Percentiles rank a stretch among this genome's conserved stretches.
These are phyloP conservation scores for Rhodamnia rubescens DNA, from an alignment of 345 rosid species.

Conservation along the genomic window DNA sequence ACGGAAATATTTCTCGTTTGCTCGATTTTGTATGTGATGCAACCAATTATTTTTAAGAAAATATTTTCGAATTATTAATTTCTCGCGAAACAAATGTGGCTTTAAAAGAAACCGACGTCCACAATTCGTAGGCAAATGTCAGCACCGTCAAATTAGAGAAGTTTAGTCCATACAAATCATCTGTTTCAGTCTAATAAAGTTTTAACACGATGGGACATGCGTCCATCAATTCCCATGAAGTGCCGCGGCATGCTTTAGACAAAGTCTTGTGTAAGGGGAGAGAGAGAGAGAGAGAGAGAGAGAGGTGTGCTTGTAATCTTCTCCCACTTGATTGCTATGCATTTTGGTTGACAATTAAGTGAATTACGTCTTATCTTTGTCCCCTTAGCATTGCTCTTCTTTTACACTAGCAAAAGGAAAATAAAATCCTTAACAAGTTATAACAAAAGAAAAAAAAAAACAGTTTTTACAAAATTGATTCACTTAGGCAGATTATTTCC, in stretches of 20 bases:
- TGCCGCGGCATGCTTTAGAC: neutral
- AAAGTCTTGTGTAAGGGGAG: neutral
- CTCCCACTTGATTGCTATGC: neutral
- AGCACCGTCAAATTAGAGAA: too few relatives aligned
- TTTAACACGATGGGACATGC: neutral
- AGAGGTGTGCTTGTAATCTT: neutral
- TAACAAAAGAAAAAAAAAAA: neutral
- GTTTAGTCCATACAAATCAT: too few relatives aligned
- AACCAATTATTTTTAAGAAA: too few relatives aligned
- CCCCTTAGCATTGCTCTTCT: neutral
- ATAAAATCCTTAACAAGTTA: neutral
- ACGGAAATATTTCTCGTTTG: too few relatives aligned
- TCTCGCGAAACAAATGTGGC: too few relatives aligned
- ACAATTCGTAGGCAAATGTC: neutral
- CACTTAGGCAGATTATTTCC: neutral
- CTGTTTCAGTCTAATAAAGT: too few relatives aligned
- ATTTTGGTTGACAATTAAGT: neutral
- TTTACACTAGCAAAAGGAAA: neutral
- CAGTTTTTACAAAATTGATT: neutral
- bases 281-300: neutral
- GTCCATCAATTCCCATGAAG: neutral
- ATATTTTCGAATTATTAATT: too few relatives aligned
- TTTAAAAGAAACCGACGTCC: too few relatives aligned
- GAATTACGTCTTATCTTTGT: neutral
- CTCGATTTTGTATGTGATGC: too few relatives aligned